Evolutionary conservation across 345 rosid species (phyloP).

Genomic region (Gossypium raimondii): DNA sequence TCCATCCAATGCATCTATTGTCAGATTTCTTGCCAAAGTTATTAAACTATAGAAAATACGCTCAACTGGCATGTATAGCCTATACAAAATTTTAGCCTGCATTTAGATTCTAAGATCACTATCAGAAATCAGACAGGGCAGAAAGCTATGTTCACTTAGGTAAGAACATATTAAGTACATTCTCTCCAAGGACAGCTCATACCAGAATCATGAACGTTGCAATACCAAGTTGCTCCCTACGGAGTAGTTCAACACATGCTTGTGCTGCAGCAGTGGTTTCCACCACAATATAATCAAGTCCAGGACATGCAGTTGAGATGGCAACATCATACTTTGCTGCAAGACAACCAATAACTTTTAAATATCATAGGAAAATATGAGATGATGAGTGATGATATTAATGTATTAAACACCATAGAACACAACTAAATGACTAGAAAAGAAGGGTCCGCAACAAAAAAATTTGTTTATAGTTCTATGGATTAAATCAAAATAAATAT

Average conservation of each 20-base stretch:
- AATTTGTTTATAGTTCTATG: background rate
- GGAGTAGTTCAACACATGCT: conserved; percentile 87
- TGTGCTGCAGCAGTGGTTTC: conserved; percentile 93
- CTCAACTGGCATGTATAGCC: background rate
- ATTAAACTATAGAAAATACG: background rate
- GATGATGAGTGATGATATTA: background rate
- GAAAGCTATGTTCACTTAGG: background rate
- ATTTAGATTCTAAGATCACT: conserved; percentile 4
- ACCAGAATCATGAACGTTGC: conserved; percentile 99
- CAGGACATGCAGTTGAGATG: conserved; percentile 89
- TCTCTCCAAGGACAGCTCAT: conserved; percentile 15
- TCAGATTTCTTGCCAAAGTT: background rate
- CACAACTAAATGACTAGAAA: background rate
- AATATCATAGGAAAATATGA: background rate
- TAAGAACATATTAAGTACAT: background rate
- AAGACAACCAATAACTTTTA: conserved; percentile 7
- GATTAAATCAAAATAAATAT: background rate
- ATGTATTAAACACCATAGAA: background rate
- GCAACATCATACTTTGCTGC: conserved; percentile 98
- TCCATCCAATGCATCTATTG: background rate
- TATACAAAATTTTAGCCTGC: background rate
- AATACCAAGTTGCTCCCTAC: conserved; percentile 84
- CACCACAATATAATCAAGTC: conserved; percentile 91
- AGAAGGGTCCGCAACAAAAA: conserved; percentile 2
- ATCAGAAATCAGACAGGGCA: background rate